Conservation (phyloP, 169 alveolate genomes). For the Plasmodium reichenowi region DNA sequence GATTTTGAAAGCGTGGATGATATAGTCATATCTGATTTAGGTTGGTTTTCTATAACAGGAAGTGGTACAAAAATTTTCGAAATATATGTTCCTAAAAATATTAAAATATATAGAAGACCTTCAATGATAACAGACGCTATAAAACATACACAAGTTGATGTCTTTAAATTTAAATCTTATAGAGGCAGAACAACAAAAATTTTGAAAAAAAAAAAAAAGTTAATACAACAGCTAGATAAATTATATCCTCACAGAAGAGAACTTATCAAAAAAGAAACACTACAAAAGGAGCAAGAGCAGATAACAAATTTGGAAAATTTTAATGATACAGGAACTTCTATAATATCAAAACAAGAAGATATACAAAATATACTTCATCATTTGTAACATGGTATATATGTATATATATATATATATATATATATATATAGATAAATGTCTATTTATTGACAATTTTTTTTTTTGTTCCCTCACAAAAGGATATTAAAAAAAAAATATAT, state of each 20-base stretch:
- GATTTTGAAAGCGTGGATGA: conserved; percentile 83
- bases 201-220: conserved; percentile 53
- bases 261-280: conserved; percentile 33
- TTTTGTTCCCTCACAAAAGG: too few species aligned
- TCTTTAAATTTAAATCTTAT: conserved; percentile 68
- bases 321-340: not conserved
- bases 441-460: too few species aligned
- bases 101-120: conserved; percentile 85
- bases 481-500: too few species aligned
- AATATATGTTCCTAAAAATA: conserved; percentile 85
- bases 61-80: conserved; percentile 84
- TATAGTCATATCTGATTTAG: conserved; percentile 86
- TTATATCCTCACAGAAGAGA: conserved; percentile 24
- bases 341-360: conserved; percentile 24
- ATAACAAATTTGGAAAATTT: conserved; percentile 2
- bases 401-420: too few species aligned
- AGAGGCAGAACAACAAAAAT: conserved; percentile 67
- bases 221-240: conserved; percentile 60
- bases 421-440: too few species aligned
- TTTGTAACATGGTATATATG: conserved; percentile 12
- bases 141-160: conserved; percentile 71
- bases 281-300: conserved; percentile 36
- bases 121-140: conserved; percentile 76
- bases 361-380: conserved; percentile 54
- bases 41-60: conserved; percentile 88